Percentiles rank a stretch among this genome's conserved stretches.
These are phyloP conservation scores for Cercospora citrullina DNA, from an alignment of 2,329 filamentous ascomycete species.

Conservation along the genomic window DNA sequence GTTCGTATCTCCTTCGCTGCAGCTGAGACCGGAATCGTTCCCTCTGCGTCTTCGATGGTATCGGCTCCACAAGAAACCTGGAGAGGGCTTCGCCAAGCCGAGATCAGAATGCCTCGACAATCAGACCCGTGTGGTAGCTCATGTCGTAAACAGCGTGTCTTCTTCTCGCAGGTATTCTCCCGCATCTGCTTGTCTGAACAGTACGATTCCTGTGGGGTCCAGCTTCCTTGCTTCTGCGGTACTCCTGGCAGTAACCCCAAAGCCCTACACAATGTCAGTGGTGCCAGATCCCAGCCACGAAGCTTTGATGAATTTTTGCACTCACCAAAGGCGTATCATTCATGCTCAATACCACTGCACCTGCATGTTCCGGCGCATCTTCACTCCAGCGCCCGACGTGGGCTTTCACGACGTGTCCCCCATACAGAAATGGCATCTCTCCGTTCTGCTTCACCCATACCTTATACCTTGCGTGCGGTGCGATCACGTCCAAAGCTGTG, in stretches of 20 bases:
- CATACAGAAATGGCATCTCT: slow-evolving; percentile 96
- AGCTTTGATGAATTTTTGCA: slow-evolving; percentile 14
- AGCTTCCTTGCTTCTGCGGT: slow-evolving; percentile 79
- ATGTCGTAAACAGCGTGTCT: slow-evolving; percentile 63
- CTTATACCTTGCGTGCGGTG: slow-evolving; percentile 91
- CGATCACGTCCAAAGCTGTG: slow-evolving; percentile 84
- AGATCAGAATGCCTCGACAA: neutral
- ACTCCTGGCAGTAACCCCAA: slow-evolving; percentile 85
- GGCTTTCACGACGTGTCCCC: slow-evolving; percentile 81
- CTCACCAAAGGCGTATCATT: slow-evolving; percentile 75
- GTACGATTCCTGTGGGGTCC: slow-evolving; percentile 85
- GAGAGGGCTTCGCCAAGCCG: neutral
- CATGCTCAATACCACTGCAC: slow-evolving; percentile 87
- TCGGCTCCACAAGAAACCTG: neutral
- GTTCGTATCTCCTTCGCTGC: neutral
- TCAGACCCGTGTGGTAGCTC: slow-evolving; percentile 16
- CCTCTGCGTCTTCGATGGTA: neutral
- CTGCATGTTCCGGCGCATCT: slow-evolving; percentile 90
- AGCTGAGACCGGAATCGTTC: neutral
- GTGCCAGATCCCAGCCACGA: neutral
- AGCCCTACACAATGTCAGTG: slow-evolving; percentile 61
- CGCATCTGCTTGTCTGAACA: slow-evolving; percentile 89
- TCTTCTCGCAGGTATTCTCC: slow-evolving; percentile 92
- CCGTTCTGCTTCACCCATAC: slow-evolving; percentile 96
- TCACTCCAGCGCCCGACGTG: slow-evolving; percentile 83